Percentiles rank a stretch among this genome's conserved stretches.
Evolutionary conservation across 306 rosid species (phyloP).

Genomic region (Sphenostylis stenocarpa): DNA sequence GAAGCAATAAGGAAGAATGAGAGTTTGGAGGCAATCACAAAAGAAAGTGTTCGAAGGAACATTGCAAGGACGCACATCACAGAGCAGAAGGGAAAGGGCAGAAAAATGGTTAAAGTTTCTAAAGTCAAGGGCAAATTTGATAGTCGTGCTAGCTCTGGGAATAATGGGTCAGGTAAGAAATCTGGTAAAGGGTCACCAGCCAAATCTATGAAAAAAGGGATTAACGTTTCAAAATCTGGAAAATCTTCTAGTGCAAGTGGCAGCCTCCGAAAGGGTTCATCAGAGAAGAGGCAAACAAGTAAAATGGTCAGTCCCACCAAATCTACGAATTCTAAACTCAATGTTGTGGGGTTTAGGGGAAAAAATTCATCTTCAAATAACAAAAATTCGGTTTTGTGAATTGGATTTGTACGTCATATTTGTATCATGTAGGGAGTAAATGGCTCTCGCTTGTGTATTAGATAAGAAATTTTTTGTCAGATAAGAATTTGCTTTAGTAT

Average conservation of each 20-base stretch:
- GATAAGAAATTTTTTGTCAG: too few relatives aligned
- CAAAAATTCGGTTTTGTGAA: slow-evolving; percentile 9
- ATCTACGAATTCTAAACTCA: slow-evolving; percentile 61
- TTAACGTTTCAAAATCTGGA: slow-evolving; percentile 36
- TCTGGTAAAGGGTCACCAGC: slow-evolving; percentile 36
- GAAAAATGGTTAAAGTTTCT: slow-evolving; percentile 46
- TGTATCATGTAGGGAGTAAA: slow-evolving; percentile 15
- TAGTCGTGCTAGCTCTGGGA: slow-evolving; percentile 35
- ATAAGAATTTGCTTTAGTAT: neutral
- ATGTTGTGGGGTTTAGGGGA: slow-evolving; percentile 89
- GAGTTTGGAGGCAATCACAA: slow-evolving; percentile 80
- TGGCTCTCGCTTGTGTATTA: slow-evolving; percentile 27
- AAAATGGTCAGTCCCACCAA: slow-evolving; percentile 44
- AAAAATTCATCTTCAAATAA: slow-evolving; percentile 49
- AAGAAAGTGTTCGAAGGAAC: slow-evolving; percentile 67
- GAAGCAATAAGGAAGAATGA: slow-evolving; percentile 91
- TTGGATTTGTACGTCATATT: slow-evolving; percentile 22
- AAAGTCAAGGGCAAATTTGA: slow-evolving; percentile 44
- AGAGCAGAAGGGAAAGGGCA: slow-evolving; percentile 54
- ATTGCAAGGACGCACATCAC: slow-evolving; percentile 58
- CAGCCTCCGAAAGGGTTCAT: slow-evolving; percentile 44
- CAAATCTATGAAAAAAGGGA: slow-evolving; percentile 43
- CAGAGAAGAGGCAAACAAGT: slow-evolving; percentile 48
- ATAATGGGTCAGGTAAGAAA: slow-evolving; percentile 29
- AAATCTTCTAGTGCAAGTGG: slow-evolving; percentile 41